Evolutionary conservation across 2,329 filamentous ascomycete species (phyloP).

Genomic region (Pyrenochaeta sp.): DNA sequence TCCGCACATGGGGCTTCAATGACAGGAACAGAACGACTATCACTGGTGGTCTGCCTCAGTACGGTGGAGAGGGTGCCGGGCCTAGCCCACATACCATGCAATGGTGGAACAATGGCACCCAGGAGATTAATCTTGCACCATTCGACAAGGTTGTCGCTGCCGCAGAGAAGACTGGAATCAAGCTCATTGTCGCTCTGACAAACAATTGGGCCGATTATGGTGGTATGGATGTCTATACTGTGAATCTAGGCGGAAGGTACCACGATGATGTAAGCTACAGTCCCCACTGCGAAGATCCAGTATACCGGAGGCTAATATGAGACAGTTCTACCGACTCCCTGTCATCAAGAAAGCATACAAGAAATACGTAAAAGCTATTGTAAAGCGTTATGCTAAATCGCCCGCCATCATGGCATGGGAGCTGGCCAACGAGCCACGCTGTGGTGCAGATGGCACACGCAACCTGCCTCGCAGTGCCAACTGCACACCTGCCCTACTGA

Average conservation of each 20-base stretch:
- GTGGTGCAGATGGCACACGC: conserved; percentile 35
- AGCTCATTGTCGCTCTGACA: conserved; percentile 63
- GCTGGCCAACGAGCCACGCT: conserved; percentile 59
- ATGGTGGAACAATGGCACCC: conserved; percentile 54
- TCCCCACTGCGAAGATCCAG: background rate
- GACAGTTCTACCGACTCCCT: conserved; percentile 52
- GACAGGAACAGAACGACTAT: conserved; percentile 62
- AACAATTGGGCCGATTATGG: conserved; percentile 70
- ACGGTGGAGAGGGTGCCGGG: conserved; percentile 60
- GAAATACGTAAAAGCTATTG: conserved; percentile 60
- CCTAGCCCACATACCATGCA: conserved; percentile 59
- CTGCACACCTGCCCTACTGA: conserved; percentile 53
- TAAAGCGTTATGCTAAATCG: conserved; percentile 59
- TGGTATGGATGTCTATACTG: conserved; percentile 67
- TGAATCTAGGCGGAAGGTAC: conserved; percentile 62
- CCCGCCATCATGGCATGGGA: conserved; percentile 64
- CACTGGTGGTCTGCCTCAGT: conserved; percentile 58
- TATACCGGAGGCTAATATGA: background rate
- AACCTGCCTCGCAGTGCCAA: conserved; percentile 39
- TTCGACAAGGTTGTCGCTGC: conserved; percentile 64
- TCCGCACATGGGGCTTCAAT: conserved; percentile 67
- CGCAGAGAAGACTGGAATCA: conserved; percentile 60
- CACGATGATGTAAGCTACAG: conserved; percentile 56
- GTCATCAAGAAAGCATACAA: conserved; percentile 61
- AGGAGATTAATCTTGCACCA: conserved; percentile 54